phyloP scores from a whole-genome alignment of 2,329 filamentous ascomycete species.

The Sodiomyces alkalinus region DNA sequence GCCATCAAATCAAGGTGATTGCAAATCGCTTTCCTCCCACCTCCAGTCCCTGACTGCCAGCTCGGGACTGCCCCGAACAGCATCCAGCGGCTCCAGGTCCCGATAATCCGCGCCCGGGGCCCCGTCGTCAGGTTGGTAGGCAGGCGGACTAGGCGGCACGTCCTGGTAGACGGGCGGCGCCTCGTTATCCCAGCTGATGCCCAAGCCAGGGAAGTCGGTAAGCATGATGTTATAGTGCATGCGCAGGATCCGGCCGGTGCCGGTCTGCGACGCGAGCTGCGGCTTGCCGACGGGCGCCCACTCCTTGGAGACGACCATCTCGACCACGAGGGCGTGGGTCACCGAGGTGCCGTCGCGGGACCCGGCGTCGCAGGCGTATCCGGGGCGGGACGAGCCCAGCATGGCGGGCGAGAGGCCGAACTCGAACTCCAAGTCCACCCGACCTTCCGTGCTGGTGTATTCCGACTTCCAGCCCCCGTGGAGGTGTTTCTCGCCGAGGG shows the following conservation, averaged over 20 bases:
- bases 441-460: conserved; percentile 35
- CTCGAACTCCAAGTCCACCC: conserved; percentile 67
- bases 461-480: conserved; percentile 82
- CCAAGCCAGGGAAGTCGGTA: conserved; percentile 72
- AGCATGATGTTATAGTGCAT: conserved; percentile 74
- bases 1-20: too few relatives aligned
- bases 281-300: conserved; percentile 58
- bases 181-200: conserved; percentile 95
- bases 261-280: conserved; percentile 63
- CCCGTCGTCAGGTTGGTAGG: conserved; percentile 41
- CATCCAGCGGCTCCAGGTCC: conserved; percentile 21
- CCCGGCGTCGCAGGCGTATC: conserved; percentile 55
- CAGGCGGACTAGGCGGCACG: conserved; percentile 73
- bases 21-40: too few relatives aligned
- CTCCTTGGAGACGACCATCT: conserved; percentile 90
- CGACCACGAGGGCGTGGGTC: conserved; percentile 73
- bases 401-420: conserved; percentile 26
- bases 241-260: conserved; percentile 75
- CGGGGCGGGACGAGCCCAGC: conserved; percentile 12
- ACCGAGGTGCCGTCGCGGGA: conserved; percentile 62
- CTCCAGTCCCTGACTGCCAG: too few relatives aligned
- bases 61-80: conserved; percentile 1
- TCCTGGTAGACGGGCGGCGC: conserved; percentile 88
- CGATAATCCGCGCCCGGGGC: conserved; percentile 22
- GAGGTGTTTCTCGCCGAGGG: conserved; percentile 68